These are phyloP conservation scores for Nicotiana paniculata DNA, from an alignment of 257 asterid genomes.

Conservation along the genomic window DNA sequence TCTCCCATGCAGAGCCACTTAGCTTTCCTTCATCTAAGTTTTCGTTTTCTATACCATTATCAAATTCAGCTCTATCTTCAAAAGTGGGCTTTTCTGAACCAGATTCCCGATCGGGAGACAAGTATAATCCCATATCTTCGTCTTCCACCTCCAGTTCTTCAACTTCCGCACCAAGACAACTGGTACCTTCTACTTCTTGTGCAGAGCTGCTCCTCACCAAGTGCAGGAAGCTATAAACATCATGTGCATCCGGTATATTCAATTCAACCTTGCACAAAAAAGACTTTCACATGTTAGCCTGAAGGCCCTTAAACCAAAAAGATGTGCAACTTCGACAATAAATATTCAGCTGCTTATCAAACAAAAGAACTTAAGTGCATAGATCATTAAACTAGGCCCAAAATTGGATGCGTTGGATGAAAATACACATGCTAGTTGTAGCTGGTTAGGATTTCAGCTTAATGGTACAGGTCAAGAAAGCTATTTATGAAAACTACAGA, in stretches of 20 bases:
- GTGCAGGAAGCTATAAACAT: slow-evolving; percentile 79
- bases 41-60: slow-evolving; percentile 24
- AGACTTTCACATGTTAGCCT: neutral
- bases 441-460: neutral
- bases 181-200: slow-evolving; percentile 43
- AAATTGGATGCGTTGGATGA: neutral
- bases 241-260: slow-evolving; percentile 46
- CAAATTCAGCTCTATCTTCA: slow-evolving; percentile 56
- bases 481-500: neutral
- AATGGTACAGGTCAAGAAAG: slow-evolving; percentile 1
- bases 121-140: slow-evolving; percentile 41
- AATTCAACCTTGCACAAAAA: slow-evolving; percentile 47
- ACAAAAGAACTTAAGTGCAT: neutral
- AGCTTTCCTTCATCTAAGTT: slow-evolving; percentile 6
- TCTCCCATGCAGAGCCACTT: slow-evolving; percentile 26
- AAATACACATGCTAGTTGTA: neutral
- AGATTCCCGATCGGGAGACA: slow-evolving; percentile 71
- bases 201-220: slow-evolving; percentile 54
- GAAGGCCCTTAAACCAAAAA: neutral
- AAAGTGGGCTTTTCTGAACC: slow-evolving; percentile 61
- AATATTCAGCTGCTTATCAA: neutral
- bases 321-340: neutral
- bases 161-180: slow-evolving; percentile 76
- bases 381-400: neutral
- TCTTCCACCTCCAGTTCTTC: slow-evolving; percentile 63